These are phyloP conservation scores for Acacia concinna DNA, from an alignment of 331 rosid species.

Conservation along the genomic window DNA sequence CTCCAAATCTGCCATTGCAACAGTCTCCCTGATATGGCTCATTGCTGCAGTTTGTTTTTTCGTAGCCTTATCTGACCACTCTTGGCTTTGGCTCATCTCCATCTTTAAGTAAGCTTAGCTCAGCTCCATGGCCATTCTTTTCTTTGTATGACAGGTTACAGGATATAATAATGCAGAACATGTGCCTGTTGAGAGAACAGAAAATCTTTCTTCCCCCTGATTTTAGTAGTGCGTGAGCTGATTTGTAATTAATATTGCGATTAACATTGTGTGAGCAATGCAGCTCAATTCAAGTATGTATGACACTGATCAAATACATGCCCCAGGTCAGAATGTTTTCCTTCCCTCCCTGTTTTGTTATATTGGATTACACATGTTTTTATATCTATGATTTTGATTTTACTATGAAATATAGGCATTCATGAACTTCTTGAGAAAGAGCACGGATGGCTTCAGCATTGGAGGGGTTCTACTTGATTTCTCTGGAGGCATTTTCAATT, in stretches of 20 bases:
- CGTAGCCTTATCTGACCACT: constrained; percentile 61
- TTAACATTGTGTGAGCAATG: too few species aligned
- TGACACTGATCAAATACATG: constrained; percentile 73
- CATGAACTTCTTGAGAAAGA: constrained; percentile 80
- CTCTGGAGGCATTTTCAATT: constrained; percentile 61
- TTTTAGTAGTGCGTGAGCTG: background rate
- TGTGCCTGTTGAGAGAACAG: too few species aligned
- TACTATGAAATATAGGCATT: constrained; percentile 44
- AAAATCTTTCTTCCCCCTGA: background rate
- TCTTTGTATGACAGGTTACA: background rate
- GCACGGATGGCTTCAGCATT: constrained; percentile 84
- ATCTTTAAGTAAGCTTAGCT: constrained; percentile 62
- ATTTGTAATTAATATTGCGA: constrained; percentile 15
- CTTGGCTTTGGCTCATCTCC: constrained; percentile 90
- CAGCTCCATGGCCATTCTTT: background rate
- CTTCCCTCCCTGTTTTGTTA: background rate
- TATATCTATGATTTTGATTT: background rate
- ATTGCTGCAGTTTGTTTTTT: constrained; percentile 68
- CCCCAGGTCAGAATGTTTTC: constrained; percentile 65
- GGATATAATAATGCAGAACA: too few species aligned
- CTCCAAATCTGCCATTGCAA: constrained; percentile 50
- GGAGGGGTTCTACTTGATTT: constrained; percentile 67
- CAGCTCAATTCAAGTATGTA: constrained; percentile 79
- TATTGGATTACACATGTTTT: background rate
- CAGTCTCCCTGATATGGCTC: constrained; percentile 52